Base-by-base conservation (phyloP, 2,329 filamentous ascomycete species). In the Alternaria panax region DNA sequence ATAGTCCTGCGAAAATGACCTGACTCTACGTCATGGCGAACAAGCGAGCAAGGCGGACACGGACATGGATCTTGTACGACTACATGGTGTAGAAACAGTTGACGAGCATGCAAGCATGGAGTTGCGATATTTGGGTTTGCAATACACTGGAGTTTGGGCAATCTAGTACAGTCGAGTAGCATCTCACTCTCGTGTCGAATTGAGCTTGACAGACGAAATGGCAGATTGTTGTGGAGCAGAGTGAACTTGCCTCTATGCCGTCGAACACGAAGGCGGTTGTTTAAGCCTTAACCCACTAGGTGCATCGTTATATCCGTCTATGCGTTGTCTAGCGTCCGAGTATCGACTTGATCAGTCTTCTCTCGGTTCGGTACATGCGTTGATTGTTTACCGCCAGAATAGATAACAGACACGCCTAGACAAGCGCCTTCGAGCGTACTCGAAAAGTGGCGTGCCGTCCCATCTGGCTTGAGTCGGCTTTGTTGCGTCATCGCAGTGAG, bases 51-150 rank as follows among this genome's bases (percentile, higher is more conserved):
- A 48, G 61, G 27, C 42, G 28, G 36, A 41, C 32, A 38, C 20
- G 45, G 41, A 38, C 48, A 43, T 45, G 38, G 38, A 51, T 59
- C 34, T 46, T 76, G 75, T 75, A 77, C 63, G 64, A 75, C 59
- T 71, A 75, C 45, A 62, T 65, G 53, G 61, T 66, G 69, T 67
- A 66, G 60, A 62, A 63, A 66, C 56, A 62, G 57, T 48, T 52
- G 60, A 64, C 59, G 51, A 61, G 61, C 65, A 70, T 69, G 62
- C 64, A 63, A 63, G 63, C 60, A 50, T 48, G 45, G 45, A 48
- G 45, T 48, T 48, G 32, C 45, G 25, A n/a, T 34, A 32, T 72
- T 73, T 47, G 61, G 62, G 30, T 20, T 40, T 38, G 30, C 45
- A 34, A 30, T 34, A 32, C 27, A 40, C 56, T 47, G 70, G 66